phyloP scores from a whole-genome alignment of 805 yeast genomes.

The Hanseniaspora thailandica region DNA sequence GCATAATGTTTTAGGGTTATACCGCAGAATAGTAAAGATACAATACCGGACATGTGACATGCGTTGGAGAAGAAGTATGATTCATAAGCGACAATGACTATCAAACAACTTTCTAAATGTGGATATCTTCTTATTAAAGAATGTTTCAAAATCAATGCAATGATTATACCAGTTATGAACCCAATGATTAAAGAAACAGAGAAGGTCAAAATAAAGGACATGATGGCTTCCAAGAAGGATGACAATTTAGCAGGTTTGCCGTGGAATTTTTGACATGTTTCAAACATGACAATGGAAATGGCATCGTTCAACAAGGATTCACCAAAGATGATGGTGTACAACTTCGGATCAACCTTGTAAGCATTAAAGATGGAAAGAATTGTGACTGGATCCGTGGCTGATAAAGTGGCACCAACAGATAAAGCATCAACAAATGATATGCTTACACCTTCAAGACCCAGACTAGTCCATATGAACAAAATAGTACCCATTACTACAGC shows the following conservation, averaged over 20 bases:
- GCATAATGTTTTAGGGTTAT: conserved; percentile 95
- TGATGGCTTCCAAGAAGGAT: conserved; percentile 85
- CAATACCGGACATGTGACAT: conserved; percentile 98
- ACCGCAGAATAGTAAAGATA: conserved; percentile 87
- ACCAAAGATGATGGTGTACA: conserved; percentile 93
- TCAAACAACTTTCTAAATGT: conserved; percentile 92
- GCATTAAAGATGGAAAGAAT: conserved; percentile 92
- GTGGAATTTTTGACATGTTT: conserved; percentile 92
- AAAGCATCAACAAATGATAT: conserved; percentile 94
- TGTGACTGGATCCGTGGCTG: conserved; percentile 98
- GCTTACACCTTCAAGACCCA: conserved; percentile 79
- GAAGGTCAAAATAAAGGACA: conserved; percentile 84
- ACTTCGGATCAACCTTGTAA: conserved; percentile 93
- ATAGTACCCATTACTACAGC: conserved; percentile 85
- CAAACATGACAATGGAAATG: conserved; percentile 96
- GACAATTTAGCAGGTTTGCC: conserved; percentile 67
- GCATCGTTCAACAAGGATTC: conserved; percentile 94
- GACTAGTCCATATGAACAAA: conserved; percentile 74
- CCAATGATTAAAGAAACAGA: conserved; percentile 87
- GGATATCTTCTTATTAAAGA: conserved; percentile 88
- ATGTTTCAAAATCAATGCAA: conserved; percentile 82
- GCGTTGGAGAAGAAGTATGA: conserved; percentile 97
- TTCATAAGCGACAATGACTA: conserved; percentile 81
- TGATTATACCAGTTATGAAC: conserved; percentile 70
- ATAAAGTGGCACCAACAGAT: conserved; percentile 92